Base-by-base conservation (phyloP, 257 asterid genomes). In the Penstemon newberryi region DNA sequence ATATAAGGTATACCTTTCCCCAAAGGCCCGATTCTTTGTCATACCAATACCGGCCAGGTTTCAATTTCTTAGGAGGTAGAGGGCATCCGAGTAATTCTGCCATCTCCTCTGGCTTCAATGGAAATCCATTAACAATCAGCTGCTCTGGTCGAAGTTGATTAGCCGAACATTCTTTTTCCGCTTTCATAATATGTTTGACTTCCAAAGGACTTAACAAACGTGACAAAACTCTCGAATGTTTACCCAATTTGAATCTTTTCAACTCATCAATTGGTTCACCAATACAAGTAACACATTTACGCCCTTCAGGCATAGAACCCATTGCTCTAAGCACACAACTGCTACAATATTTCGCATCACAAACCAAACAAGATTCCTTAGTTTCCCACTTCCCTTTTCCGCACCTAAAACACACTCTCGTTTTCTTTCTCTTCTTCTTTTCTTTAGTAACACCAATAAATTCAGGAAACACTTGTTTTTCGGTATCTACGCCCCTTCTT, bases 261-360 rank as follows among this genome's bases (percentile, higher is more conserved):
- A 80, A 71, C 73, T 93, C 98, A 58, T 93, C 96, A 71, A 90
- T 88, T 5, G 95, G 87, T 80, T 93, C 92, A 63, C 92, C 87
- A 6, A 93, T 88, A 73, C 98, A 93, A 19, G 94, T 84, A 38
- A 93, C 96, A 71, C 98, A 93, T 72, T 90, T 93, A 4, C 98
- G 86, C 70, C 97, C 96, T 75, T 90, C 98, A 1, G 97, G 97
- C 98, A 93, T 92, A 0, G 98, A 90, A 36, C 98, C 98, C 98
- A 92, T 93, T 50, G 97, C 97, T 75, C 96, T 84, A 4, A 93
- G 95, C 84, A 90, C 97, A 75, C 98, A 93, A 70, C 77, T 85
- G 75, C 96, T 80, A 76, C 98, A 93, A 74, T 86, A 90, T 51
- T 81, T 88, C 0, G 88, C 92, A 70, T 88, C 92, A 78, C 98